Evolutionary conservation across 1,139 yeast species (phyloP), one percentile per base, ranked within the genome.

Genomic region (Magnusiomyces ingens): DNA sequence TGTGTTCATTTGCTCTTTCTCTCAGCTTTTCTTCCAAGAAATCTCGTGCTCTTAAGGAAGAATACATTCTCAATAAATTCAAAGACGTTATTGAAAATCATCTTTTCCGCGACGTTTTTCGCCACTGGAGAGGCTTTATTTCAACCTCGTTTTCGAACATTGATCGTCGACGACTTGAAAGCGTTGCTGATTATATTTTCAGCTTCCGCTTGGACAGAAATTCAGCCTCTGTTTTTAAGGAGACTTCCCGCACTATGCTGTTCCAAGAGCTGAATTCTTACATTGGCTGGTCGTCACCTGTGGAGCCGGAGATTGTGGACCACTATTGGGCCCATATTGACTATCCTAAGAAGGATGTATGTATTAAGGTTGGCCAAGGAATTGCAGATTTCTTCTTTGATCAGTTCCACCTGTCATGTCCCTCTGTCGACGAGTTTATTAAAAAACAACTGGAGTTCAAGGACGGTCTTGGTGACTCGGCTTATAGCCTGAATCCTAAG

Each of bases 261-360:
- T 65, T 85, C 50, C 76, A 80, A 58, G 74, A 84, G 29, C 75
- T 79, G 51, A 65, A 85, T 46, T 74, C 81, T 1, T 73, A 82
- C 2, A 64, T 78, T 6, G 80, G 82, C 2, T 84, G 89, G 81
- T 76, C 80, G 57, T 77, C 76, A 55, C 80, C 81, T 22, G 69
- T 77, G 22, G 73, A 82, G 6, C 81, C 78, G 17, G 69, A 66
- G 3, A 61, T 81, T 2, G 64, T 84, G 45, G 70, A 75, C 0
- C 69, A 77, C 57, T 72, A 85, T 58, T 72, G 81, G 64, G 58
- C 55, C 10, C 64, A 73, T 17, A 65, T 81, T 55, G 78, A 78
- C 2, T 89, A 86, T 64, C 84, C 85, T n/a, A 85, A 87, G 62
- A 86, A 84, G 56, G 81, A 81, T 13, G 90, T 90, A 2, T 76